These are phyloP conservation scores for Clausena lansium DNA, from an alignment of 345 rosid genomes.

Conservation along the genomic window DNA sequence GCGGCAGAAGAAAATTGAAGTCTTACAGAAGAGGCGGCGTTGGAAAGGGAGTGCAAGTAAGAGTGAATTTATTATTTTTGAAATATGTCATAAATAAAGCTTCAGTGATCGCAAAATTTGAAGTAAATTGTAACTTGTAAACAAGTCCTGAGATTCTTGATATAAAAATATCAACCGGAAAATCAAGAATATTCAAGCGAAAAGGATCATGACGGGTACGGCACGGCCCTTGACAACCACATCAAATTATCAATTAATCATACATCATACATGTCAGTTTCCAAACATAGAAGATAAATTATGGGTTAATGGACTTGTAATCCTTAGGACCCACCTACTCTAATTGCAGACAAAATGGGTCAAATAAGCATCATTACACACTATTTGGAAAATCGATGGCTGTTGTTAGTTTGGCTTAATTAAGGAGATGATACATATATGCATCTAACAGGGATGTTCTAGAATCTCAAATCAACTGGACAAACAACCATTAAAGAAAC, in stretches of 20 bases:
- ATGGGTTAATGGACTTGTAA: neutral
- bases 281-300: neutral
- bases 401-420: neutral
- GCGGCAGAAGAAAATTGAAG: too few relatives aligned
- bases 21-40: too few relatives aligned
- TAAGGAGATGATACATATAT: neutral
- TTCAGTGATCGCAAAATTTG: too few relatives aligned
- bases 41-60: too few relatives aligned
- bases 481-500: neutral
- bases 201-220: slow-evolving; percentile 7
- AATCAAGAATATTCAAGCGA: neutral
- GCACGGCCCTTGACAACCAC: slow-evolving; percentile 12
- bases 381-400: neutral
- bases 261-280: neutral
- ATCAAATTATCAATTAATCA: neutral
- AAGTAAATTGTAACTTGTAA: too few relatives aligned
- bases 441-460: too few relatives aligned
- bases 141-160: too few relatives aligned
- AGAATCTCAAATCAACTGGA: neutral
- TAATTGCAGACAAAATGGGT: neutral
- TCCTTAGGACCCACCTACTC: neutral
- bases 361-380: neutral
- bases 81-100: too few relatives aligned
- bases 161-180: neutral
- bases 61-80: too few relatives aligned